Conservation (phyloP, 768 basidiomycete genomes). For the Suillus clintonianus region DNA sequence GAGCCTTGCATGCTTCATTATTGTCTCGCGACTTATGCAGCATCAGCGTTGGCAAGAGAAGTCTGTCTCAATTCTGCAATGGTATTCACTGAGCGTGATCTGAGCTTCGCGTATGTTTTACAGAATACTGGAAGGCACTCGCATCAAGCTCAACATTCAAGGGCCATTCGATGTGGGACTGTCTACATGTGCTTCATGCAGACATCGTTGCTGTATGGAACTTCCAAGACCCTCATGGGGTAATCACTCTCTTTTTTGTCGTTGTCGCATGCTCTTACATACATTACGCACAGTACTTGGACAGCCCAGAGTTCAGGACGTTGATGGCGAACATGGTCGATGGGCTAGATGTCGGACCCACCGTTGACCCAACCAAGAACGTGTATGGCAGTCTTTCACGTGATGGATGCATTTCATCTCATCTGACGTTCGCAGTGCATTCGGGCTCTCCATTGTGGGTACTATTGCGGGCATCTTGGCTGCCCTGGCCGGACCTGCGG, state of each 20-base stretch:
- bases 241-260: background rate
- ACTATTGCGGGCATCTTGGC: background rate
- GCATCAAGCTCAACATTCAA: constrained; percentile 14
- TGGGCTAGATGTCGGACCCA: background rate
- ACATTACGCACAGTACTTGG: background rate
- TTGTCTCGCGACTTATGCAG: background rate
- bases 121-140: constrained; percentile 21
- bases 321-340: background rate
- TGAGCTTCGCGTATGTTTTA: background rate
- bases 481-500: background rate
- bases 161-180: background rate
- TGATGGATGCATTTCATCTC: background rate
- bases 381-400: background rate
- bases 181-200: constrained; percentile 17
- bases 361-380: background rate
- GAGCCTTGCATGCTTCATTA: background rate
- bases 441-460: background rate
- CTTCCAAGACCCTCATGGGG: constrained; percentile 9
- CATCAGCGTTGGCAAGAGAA: constrained; percentile 5
- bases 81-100: constrained; percentile 3
- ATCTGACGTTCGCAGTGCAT: background rate
- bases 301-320: background rate
- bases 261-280: background rate
- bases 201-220: constrained; percentile 24
- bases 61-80: constrained; percentile 8